phyloP scores from a whole-genome alignment of 2,329 filamentous ascomycete species.

The Aspergillus japonicus region DNA sequence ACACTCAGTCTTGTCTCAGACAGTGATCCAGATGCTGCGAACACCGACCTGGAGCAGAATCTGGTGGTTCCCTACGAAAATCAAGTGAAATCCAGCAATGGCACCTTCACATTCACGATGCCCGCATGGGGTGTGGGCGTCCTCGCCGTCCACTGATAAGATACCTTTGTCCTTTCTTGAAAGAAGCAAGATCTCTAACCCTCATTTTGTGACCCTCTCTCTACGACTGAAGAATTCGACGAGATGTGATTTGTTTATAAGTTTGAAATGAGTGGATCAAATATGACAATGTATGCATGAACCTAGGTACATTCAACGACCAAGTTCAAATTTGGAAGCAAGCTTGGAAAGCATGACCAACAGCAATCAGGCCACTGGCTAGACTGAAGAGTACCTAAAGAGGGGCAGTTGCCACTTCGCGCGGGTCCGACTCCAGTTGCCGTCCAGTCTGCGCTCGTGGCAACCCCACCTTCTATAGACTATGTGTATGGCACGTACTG shows the following conservation, averaged over 20 bases:
- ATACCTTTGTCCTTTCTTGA: too few species aligned
- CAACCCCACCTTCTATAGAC: neutral
- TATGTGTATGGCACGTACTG: too few species aligned
- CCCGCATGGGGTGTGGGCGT: slow-evolving; percentile 25
- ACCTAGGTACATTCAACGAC: too few species aligned
- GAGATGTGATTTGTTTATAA: too few species aligned
- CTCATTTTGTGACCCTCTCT: too few species aligned
- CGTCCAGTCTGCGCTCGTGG: neutral
- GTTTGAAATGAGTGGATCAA: too few species aligned
- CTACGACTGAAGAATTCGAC: too few species aligned
- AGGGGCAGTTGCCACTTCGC: neutral
- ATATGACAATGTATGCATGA: too few species aligned
- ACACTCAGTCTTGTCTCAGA: slow-evolving; percentile 21
- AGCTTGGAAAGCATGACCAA: neutral
- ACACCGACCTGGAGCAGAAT: slow-evolving; percentile 7
- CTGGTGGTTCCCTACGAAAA: slow-evolving; percentile 8
- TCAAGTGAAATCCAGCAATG: slow-evolving; percentile 11
- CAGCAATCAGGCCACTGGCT: neutral
- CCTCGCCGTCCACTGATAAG: slow-evolving; percentile 13
- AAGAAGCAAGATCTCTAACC: too few species aligned
- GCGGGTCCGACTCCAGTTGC: neutral
- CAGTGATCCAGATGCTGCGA: slow-evolving; percentile 17
- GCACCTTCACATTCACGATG: slow-evolving; percentile 18
- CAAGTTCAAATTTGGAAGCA: neutral
- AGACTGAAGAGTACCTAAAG: too few species aligned